Evolutionary conservation across 2,329 filamentous ascomycete genomes (phyloP), one percentile per base, ranked within the genome.

Genomic region (Cytospora schulzeri): DNA sequence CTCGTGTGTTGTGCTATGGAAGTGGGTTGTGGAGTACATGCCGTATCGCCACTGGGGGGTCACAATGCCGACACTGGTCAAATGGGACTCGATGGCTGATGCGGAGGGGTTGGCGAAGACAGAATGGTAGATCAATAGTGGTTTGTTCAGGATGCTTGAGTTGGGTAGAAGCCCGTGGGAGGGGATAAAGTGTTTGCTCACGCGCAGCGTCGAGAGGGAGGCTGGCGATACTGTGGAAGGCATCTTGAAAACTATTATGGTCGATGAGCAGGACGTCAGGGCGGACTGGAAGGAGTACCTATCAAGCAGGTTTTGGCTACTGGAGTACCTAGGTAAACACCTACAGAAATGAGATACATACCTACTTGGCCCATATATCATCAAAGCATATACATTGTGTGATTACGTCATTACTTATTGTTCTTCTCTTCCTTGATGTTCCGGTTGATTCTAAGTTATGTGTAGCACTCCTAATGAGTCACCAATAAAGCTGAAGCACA

Each of bases 1-100:
- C 75, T 91, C 88, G 72, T 91, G 88, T 0, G 85, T 82, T 0
- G 83, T 90, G 69, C 80, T 85, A 76, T 91, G 88, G 73, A 88
- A 91, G 75, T 91, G 88, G 0, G 83, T 85, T 7, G 81, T 83
- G 41, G 73, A 74, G 73, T 88, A 91, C 88, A 91, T 91, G 19
- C 85, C 86, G 74, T 87, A 90, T 29, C 85, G 80, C 88, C 88
- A 91, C 71, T 88, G 85, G 0, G 89, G 87, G 1, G 70, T 71
- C 3, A 89, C 87, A 38, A 85, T 83, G 9, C 80, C 82, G 19
- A 85, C 73, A 4, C 73, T 70, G 8, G 72, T 71, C 7, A 91
- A 79, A 67, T 88, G 87, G 0, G 78, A 71, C 70, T 89, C 84
- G 56, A 90, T 83, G 1, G 78, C 71, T 3, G 80, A 78, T 4